These are phyloP conservation scores for Auricularia auricula-judae DNA, from an alignment of 768 basidiomycete genomes.

Conservation along the genomic window DNA sequence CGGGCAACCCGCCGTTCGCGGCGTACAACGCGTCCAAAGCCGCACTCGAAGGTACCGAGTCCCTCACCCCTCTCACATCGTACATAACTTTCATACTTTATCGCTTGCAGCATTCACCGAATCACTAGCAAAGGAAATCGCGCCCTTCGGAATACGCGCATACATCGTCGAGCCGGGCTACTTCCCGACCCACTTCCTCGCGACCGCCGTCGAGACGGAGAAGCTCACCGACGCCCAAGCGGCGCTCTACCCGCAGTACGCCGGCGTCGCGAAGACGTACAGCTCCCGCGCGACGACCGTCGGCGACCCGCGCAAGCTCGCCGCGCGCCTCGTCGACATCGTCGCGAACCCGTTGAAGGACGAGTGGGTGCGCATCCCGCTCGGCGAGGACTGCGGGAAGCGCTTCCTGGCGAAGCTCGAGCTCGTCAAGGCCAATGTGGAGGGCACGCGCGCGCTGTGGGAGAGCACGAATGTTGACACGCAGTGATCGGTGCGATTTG, in stretches of 20 bases:
- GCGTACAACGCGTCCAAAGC: constrained; percentile 17
- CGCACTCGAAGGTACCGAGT: neutral
- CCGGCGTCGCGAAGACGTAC: constrained; percentile 4
- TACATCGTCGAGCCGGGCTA: neutral
- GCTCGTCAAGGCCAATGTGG: constrained; percentile 12
- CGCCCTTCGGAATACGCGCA: neutral
- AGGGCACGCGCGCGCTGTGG: constrained; percentile 15
- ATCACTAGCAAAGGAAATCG: neutral
- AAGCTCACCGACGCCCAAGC: constrained; percentile 8
- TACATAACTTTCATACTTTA: no score
- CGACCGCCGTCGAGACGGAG: constrained; percentile 2
- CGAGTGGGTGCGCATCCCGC: constrained; percentile 14
- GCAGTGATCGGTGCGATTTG: no score
- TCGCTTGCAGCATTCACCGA: neutral
- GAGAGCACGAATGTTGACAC: constrained; percentile 12
- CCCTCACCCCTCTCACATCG: neutral
- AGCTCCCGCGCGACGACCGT: constrained; percentile 7
- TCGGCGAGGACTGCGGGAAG: constrained; percentile 15
- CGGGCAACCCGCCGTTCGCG: constrained; percentile 10
- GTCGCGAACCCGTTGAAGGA: constrained; percentile 12
- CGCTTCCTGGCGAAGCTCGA: constrained; percentile 12
- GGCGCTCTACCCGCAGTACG: constrained; percentile 12
- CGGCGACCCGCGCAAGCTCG: constrained; percentile 15
- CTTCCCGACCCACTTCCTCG: constrained; percentile 10
- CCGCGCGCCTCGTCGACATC: constrained; percentile 15